A percentile compares a stretch with the other conserved stretches of the same genome.
Evolutionary conservation across 1,284 basidiomycete species (phyloP).

Genomic region (Meira nashicola): DNA sequence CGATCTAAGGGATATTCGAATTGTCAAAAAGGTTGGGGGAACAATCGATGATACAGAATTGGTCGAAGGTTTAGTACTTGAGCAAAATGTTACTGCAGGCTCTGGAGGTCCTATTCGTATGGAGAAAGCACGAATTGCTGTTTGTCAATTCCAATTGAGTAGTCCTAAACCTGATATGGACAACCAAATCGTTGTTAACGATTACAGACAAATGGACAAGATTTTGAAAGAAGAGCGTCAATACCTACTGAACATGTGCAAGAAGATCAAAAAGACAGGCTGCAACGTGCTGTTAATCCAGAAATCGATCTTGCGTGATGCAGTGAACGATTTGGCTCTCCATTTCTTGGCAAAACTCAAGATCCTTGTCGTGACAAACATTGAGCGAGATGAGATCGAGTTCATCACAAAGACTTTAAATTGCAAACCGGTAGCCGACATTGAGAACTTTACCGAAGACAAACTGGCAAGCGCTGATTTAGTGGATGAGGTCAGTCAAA

Average conservation of each 20-base stretch:
- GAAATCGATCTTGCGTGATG: constrained; percentile 97
- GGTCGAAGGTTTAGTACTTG: constrained; percentile 89
- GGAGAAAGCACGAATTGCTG: constrained; percentile 97
- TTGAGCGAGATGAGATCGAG: constrained; percentile 97
- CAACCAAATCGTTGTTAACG: constrained; percentile 98
- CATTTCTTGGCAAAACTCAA: constrained; percentile 97
- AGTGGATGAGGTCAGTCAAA: constrained; percentile 81
- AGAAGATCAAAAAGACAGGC: constrained; percentile 98
- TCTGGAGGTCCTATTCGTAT: constrained; percentile 90
- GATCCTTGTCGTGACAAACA: constrained; percentile 94
- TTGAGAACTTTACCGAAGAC: constrained; percentile 97
- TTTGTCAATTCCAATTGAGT: constrained; percentile 97
- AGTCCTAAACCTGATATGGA: constrained; percentile 99
- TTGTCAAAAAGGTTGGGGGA: constrained; percentile 97
- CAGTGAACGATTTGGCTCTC: constrained; percentile 95
- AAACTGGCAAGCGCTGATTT: constrained; percentile 95
- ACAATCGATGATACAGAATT: constrained; percentile 99
- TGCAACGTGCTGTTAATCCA: constrained; percentile 99
- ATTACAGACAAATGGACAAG: constrained; percentile 99
- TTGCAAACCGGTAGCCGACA: constrained; percentile 93
- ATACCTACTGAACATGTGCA: constrained; percentile 96
- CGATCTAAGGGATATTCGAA: constrained; percentile 88
- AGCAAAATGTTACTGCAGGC: constrained; percentile 84
- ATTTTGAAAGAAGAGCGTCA: constrained; percentile 98
- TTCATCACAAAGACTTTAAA: constrained; percentile 92